Evolutionary conservation across 768 basidiomycete genomes (phyloP).

Genomic region (Hebeloma cylindrosporum): DNA sequence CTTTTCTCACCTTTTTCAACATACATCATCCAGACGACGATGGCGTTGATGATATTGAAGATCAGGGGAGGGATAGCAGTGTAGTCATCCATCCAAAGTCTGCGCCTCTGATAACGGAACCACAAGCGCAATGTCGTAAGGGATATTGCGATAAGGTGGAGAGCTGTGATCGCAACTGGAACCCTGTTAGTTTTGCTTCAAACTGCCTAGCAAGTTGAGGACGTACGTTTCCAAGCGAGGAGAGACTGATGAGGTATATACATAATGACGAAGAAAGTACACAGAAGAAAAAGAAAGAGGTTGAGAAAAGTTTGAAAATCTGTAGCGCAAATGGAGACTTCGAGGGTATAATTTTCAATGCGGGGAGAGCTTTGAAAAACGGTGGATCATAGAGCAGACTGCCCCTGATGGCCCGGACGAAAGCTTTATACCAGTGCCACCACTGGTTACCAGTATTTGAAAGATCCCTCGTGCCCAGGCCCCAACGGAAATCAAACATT

Average conservation of each 20-base stretch:
- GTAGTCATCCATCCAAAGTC: slow-evolving; percentile 12
- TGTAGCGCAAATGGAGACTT: too few relatives aligned
- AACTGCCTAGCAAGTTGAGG: background rate
- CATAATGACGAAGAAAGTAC: slow-evolving; percentile 3
- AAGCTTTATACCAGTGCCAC: too few relatives aligned
- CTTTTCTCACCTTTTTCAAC: slow-evolving; percentile 3
- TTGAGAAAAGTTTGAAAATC: too few relatives aligned
- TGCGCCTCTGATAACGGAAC: slow-evolving; percentile 6
- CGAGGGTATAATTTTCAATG: too few relatives aligned
- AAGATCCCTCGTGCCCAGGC: too few relatives aligned
- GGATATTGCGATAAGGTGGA: slow-evolving; percentile 7
- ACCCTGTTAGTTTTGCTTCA: background rate
- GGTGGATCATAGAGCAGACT: too few relatives aligned
- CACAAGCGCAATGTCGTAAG: slow-evolving; percentile 5
- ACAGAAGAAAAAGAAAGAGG: too few relatives aligned
- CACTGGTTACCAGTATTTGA: too few relatives aligned
- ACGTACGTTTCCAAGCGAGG: slow-evolving; percentile 9
- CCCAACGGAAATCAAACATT: too few relatives aligned
- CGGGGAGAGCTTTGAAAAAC: too few relatives aligned
- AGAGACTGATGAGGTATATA: slow-evolving; percentile 1
- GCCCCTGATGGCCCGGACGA: too few relatives aligned
- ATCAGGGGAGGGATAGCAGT: slow-evolving; percentile 3
- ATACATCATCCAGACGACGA: slow-evolving; percentile 10
- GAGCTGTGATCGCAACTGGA: slow-evolving; percentile 5
- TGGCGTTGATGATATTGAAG: slow-evolving; percentile 3